Conservation (phyloP, 1,284 basidiomycete species). For the Microstroma glucosiphilum region DNA sequence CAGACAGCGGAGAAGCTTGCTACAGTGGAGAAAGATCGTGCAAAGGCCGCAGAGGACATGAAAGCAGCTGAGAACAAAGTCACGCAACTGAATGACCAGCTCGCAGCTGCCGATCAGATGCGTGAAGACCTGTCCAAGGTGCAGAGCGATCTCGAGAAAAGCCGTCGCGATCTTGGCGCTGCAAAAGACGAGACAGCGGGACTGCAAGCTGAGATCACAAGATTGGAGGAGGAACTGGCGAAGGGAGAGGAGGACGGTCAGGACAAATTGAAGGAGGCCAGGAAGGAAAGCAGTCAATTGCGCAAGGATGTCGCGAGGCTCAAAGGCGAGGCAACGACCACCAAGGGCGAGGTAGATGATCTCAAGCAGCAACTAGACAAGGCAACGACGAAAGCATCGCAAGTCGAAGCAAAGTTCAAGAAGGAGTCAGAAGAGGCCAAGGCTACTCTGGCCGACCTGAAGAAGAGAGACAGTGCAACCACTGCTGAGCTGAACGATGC, state of each 20-base stretch:
- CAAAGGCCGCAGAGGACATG: not conserved
- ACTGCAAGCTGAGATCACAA: not conserved
- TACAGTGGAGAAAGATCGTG: not conserved
- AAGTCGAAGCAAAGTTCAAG: not conserved
- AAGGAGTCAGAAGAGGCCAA: not conserved
- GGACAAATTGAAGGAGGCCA: not conserved
- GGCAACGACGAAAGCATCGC: not conserved
- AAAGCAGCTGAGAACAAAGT: not conserved
- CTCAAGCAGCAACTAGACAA: not conserved
- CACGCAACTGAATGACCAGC: not conserved
- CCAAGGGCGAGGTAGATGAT: constrained; percentile 1
- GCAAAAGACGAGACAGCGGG: not conserved
- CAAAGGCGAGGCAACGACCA: not conserved
- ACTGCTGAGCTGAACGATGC: not conserved
- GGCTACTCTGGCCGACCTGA: not conserved
- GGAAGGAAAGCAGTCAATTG: not conserved
- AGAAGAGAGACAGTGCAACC: not conserved
- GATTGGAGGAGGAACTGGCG: not conserved
- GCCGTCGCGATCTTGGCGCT: not conserved
- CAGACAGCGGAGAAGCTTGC: not conserved
- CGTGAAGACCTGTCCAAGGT: not conserved
- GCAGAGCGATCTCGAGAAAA: not conserved
- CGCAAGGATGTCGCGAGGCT: not conserved
- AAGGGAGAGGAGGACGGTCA: not conserved
- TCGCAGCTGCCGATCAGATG: not conserved